Evolutionary conservation across 208 protist species (phyloP), one percentile per base, ranked within the genome.

Genomic region (Wallacemonas sp.): DNA sequence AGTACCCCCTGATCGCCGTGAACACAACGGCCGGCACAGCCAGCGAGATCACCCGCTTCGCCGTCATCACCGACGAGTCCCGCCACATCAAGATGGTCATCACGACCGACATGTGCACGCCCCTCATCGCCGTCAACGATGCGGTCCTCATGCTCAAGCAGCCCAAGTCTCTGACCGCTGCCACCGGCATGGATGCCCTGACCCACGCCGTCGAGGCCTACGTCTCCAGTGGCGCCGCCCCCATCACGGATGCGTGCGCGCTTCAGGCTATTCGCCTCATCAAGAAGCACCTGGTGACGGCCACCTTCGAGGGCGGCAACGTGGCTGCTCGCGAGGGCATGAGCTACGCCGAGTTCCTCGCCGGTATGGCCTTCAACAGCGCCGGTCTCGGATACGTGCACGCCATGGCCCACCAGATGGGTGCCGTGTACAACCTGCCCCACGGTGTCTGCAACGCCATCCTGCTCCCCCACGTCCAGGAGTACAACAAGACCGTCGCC

Each of bases 281-380:
- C 61, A 67, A 81, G 41, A 68, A 89, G 69, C 66, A 94, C 62
- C 80, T 94, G 1, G 61, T 70, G 27, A 78, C 44, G 11, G 79
- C 85, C 17, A 83, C 80, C 26, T 58, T 74, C 67, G 61, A 90
- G 29, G 79, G 79, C 41, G 74, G 44, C 46, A 64, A 88, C 54
- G 64, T 75, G 24, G 68, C 36, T 26, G 84, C 92, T 0, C 78
- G 92, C 30, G 83, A 90, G 71, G 80, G 83, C 63, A 95, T 97
- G 85, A 85, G 87, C 65, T 85, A 92, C 58, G 90, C 86, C 1
- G 74, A 93, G 68, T 85, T 78, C 55, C 76, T 97, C 32, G 91
- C 91, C 34, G 93, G 93, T 30, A 95, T 97, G 80, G 93, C 93
- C 41, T 97, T 97, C 72, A 87, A 90, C 70, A 95, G 88, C 68